A percentile compares a stretch with the other conserved stretches of the same genome.
These are phyloP conservation scores for Helianthus annuus DNA, from an alignment of 129 eudicot species.

Conservation along the genomic window DNA sequence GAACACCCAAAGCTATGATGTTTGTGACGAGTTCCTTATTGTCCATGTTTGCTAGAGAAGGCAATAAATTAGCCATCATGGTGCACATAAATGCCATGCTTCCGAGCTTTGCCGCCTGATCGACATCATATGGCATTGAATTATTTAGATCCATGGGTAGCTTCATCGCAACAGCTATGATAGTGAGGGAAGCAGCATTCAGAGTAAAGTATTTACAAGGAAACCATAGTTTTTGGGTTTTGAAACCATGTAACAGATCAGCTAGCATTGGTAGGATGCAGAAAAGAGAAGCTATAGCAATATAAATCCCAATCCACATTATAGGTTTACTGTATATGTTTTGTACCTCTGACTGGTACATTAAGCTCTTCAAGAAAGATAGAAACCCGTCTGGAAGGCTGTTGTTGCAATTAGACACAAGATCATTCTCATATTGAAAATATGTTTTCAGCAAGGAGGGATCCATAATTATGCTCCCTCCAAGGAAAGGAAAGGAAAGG, in stretches of 20 bases:
- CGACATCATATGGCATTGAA: background rate
- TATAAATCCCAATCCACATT: slow-evolving; percentile 17
- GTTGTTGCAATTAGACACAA: slow-evolving; percentile 2
- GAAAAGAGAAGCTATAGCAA: slow-evolving; percentile 9
- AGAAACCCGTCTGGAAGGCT: background rate
- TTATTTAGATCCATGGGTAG: slow-evolving; percentile 20
- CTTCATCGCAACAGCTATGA: slow-evolving; percentile 21
- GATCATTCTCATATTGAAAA: background rate
- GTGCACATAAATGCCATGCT: slow-evolving; percentile 22
- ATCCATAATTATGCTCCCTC: background rate
- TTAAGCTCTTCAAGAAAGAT: background rate
- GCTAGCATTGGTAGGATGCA: slow-evolving; percentile 18
- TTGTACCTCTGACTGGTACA: background rate
- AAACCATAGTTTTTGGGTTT: background rate
- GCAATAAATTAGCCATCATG: slow-evolving; percentile 25
- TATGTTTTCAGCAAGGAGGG: background rate
- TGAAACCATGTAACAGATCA: slow-evolving; percentile 12
- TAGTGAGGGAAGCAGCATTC: slow-evolving; percentile 16
- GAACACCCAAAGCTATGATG: slow-evolving; percentile 14
- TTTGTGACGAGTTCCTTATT: slow-evolving; percentile 11
- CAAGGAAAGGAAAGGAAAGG: background rate
- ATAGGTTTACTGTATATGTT: slow-evolving; percentile 8
- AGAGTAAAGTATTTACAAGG: slow-evolving; percentile 13
- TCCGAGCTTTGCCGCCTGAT: slow-evolving; percentile 19
- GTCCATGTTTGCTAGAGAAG: slow-evolving; percentile 15